A percentile compares a stretch with the other conserved stretches of the same genome.
Evolutionary conservation across 768 basidiomycete species (phyloP).

Genomic region (Termitomyces heimii): DNA sequence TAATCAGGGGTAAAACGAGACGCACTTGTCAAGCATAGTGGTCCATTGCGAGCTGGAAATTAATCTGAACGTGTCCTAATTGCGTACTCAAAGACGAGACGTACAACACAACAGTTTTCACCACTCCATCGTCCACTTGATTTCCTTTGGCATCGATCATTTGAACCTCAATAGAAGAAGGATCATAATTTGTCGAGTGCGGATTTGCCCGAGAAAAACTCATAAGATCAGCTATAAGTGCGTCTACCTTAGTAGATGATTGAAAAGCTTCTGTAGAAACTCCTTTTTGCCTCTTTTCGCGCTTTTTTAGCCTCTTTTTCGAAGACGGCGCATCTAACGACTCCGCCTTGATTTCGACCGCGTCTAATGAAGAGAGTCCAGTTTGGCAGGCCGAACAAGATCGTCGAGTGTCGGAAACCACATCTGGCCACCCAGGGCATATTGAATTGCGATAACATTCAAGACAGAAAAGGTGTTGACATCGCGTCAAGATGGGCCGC

Average conservation of each 20-base stretch:
- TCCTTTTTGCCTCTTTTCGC: conserved; percentile 63
- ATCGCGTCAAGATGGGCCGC: conserved; percentile 78
- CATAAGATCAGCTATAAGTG: conserved; percentile 74
- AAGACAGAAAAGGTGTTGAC: conserved; percentile 90
- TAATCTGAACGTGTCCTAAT: conserved; percentile 3
- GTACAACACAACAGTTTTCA: conserved; percentile 96
- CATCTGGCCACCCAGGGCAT: conserved; percentile 76
- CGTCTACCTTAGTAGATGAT: conserved; percentile 86
- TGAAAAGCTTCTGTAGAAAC: conserved; percentile 48
- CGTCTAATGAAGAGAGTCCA: conserved; percentile 63
- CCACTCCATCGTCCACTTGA: conserved; percentile 57
- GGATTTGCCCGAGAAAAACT: conserved; percentile 82
- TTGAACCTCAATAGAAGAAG: conserved; percentile 63
- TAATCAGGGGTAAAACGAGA: conserved; percentile 7
- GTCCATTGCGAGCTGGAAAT: conserved; percentile 85
- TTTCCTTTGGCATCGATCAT: conserved; percentile 74
- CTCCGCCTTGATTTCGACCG: conserved; percentile 75
- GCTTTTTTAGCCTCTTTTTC: conserved; percentile 62
- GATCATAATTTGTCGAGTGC: conserved; percentile 83
- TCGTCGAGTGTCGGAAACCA: conserved; percentile 46
- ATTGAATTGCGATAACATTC: conserved; percentile 80
- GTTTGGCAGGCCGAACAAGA: conserved; percentile 78
- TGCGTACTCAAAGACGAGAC: conserved; percentile 25
- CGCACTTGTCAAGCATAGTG: conserved; percentile 85
- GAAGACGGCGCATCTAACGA: conserved; percentile 28